phyloP scores from a whole-genome alignment of 352 stramenopile genomes.

The Blastocystis sp. region DNA sequence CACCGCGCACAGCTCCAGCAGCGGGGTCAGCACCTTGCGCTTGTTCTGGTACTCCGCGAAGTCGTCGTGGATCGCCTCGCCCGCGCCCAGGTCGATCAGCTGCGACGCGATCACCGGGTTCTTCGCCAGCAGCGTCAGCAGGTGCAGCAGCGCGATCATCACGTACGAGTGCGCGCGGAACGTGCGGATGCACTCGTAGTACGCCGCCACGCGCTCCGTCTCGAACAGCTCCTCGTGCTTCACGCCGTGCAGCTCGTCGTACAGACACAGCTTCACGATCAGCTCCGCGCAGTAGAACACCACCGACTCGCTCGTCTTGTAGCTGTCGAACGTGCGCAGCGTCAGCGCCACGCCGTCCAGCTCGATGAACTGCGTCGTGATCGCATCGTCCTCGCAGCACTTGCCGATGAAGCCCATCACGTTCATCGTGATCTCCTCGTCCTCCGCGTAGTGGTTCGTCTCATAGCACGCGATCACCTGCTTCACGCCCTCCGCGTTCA shows the following conservation, averaged over 20 bases:
- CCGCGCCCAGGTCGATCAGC: conserved; percentile 23
- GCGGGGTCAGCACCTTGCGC: conserved; percentile 14
- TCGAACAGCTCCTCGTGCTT: conserved; percentile 35
- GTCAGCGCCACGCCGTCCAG: conserved; percentile 25
- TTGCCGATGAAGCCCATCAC: conserved; percentile 24
- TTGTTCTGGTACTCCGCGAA: conserved; percentile 19
- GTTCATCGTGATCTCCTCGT: conserved; percentile 65
- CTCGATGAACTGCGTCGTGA: conserved; percentile 16
- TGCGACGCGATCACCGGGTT: conserved; percentile 1
- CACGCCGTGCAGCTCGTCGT: conserved; percentile 23
- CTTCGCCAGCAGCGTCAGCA: conserved; percentile 66
- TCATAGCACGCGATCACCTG: conserved; percentile 9
- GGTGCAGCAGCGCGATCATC: conserved; percentile 34
- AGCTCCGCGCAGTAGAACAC: conserved; percentile 60
- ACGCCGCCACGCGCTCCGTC: conserved; percentile 4
- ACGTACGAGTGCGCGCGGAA: conserved; percentile 4
- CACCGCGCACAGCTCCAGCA: conserved; percentile 53
- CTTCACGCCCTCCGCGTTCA: conserved; percentile 22
- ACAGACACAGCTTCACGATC: conserved; percentile 57
- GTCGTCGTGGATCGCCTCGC: neutral
- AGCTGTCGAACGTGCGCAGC: conserved; percentile 34
- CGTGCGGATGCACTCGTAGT: conserved; percentile 49
- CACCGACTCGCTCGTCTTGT: conserved; percentile 31
- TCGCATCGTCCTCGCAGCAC: conserved; percentile 23
- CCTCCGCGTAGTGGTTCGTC: neutral